Percentiles rank a stretch among this genome's conserved stretches.
Evolutionary conservation across 2,329 filamentous ascomycete species (phyloP).

Genomic region (Pyrenophora tritici-repentis): DNA sequence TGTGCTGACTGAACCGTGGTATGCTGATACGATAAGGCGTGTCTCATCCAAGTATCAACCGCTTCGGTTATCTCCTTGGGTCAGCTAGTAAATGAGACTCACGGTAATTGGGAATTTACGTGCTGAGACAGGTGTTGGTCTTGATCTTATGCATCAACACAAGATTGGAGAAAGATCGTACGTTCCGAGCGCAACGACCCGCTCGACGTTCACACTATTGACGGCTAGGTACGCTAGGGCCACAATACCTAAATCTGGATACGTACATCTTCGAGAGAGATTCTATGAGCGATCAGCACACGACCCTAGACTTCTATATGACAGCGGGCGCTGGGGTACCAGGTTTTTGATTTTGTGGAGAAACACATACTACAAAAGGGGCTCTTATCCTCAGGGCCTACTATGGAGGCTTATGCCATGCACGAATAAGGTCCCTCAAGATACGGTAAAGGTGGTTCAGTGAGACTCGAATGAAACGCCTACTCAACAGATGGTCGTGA

Average conservation of each 20-base stretch:
- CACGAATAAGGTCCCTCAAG: neutral
- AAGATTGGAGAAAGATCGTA: neutral
- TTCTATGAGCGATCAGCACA: too few species aligned
- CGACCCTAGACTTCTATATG: neutral
- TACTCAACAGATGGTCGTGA: too few species aligned
- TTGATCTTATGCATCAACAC: neutral
- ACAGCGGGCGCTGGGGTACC: neutral
- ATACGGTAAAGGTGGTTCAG: neutral
- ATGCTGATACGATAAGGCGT: too few species aligned
- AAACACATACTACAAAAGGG: neutral
- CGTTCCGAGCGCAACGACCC: constrained; percentile 2
- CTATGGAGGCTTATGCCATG: neutral
- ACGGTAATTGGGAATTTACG: too few species aligned
- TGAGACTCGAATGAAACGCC: too few species aligned
- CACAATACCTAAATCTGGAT: constrained; percentile 12
- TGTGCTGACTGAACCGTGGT: neutral
- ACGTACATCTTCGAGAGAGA: neutral
- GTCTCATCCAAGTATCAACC: too few species aligned
- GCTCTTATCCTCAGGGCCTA: neutral
- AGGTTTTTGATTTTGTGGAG: neutral
- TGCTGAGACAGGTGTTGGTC: neutral
- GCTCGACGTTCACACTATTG: constrained; percentile 15
- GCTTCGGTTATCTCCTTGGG: too few species aligned
- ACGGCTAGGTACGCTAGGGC: constrained; percentile 6
- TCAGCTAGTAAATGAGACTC: too few species aligned